Evolutionary conservation across 2,329 filamentous ascomycete species (phyloP).

Genomic region (Seiridium unicorne): DNA sequence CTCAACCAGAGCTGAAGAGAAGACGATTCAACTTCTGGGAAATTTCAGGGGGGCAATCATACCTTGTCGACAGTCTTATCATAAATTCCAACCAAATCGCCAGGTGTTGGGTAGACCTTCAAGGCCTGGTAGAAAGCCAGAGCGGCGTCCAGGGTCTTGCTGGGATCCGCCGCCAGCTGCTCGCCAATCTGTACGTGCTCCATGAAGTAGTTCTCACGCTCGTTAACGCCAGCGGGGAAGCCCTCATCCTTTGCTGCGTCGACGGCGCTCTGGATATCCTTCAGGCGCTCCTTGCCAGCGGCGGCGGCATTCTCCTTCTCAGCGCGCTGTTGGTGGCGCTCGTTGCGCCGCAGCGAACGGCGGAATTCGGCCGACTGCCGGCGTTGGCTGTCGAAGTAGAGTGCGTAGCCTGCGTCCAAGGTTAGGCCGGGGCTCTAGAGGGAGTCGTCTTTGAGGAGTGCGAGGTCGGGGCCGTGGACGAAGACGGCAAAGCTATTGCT

Average conservation of each 20-base stretch:
- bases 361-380: constrained; percentile 65
- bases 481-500: constrained; percentile 4
- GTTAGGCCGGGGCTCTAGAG: not conserved
- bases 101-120: constrained; percentile 94
- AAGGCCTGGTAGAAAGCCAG: constrained; percentile 97
- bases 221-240: constrained; percentile 85
- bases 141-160: constrained; percentile 76
- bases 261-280: constrained; percentile 72
- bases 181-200: constrained; percentile 90
- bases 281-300: constrained; percentile 64
- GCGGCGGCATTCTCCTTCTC: constrained; percentile 72
- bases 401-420: constrained; percentile 52
- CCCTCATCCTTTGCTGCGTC: constrained; percentile 85
- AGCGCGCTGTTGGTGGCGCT: constrained; percentile 67
- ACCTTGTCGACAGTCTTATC: constrained; percentile 98
- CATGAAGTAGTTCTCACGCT: constrained; percentile 96
- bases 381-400: constrained; percentile 69
- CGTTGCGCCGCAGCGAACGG: constrained; percentile 69
- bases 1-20: not conserved
- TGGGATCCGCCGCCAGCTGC: constrained; percentile 72
- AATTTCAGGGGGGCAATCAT: constrained; percentile 17
- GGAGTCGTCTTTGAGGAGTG: not conserved
- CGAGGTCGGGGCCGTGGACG: constrained; percentile 1
- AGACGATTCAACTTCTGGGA: not conserved
- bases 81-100: constrained; percentile 93